Evolutionary conservation across 2,329 filamentous ascomycete species (phyloP).

Genomic region (Cordyceps tenuipes): DNA sequence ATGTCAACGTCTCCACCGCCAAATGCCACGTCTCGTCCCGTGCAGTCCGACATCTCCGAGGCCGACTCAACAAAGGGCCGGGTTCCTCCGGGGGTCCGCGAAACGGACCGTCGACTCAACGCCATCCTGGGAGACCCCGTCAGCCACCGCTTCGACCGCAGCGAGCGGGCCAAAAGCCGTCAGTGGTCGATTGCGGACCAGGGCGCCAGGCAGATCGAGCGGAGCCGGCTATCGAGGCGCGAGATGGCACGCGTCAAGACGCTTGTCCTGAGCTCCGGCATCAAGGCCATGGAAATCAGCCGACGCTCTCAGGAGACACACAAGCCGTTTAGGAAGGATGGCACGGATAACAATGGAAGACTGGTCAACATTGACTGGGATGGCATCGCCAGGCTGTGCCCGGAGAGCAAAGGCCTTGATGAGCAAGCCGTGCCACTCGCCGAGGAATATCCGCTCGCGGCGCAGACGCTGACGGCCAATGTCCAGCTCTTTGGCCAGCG

Average conservation of each 20-base stretch:
- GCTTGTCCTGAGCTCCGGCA: conserved; percentile 73
- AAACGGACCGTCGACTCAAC: conserved; percentile 29
- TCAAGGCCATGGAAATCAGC: conserved; percentile 77
- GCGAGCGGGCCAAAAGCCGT: conserved; percentile 22
- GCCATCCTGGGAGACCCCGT: conserved; percentile 19
- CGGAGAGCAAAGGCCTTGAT: conserved; percentile 24
- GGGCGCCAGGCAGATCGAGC: conserved; percentile 25
- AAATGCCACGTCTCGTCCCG: conserved; percentile 13
- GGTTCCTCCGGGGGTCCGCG: conserved; percentile 22
- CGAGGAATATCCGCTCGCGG: conserved; percentile 44
- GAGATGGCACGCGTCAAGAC: conserved; percentile 74
- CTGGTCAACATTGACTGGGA: conserved; percentile 26
- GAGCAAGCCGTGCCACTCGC: conserved; percentile 30
- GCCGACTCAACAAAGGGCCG: conserved; percentile 27
- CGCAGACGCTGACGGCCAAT: conserved; percentile 40
- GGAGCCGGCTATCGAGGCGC: conserved; percentile 44
- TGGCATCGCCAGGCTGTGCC: conserved; percentile 35
- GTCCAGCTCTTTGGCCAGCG: conserved; percentile 39
- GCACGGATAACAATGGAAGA: conserved; percentile 17
- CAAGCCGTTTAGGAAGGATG: conserved; percentile 24
- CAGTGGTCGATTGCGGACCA: conserved; percentile 47
- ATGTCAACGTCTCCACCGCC: conserved; percentile 28
- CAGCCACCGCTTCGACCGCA: conserved; percentile 14
- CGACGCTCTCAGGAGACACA: conserved; percentile 50
- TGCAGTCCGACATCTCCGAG: conserved; percentile 31